Percentiles rank a stretch among this genome's conserved stretches.
Conservation (phyloP, 169 alveolate genomes). For the Eimeria sp. region DNA sequence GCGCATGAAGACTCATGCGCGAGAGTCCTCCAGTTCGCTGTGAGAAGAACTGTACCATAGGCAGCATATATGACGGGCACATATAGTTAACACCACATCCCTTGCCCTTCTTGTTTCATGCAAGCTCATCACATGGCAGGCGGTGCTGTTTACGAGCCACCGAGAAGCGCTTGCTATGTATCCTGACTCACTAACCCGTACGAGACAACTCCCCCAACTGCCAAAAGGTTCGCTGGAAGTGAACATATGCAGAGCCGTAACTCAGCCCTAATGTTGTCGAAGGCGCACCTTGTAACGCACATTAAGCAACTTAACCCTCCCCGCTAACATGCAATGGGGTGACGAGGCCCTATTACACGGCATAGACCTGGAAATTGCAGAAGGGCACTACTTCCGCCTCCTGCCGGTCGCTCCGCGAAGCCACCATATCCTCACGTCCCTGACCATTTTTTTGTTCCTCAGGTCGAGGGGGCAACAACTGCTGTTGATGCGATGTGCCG, state of each 20-base stretch:
- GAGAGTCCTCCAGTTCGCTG: neutral
- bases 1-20: neutral
- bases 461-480: conserved; percentile 51
- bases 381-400: conserved; percentile 71
- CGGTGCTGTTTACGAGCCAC: neutral
- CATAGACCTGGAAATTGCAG: conserved; percentile 74
- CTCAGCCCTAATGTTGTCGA: conserved; percentile 46
- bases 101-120: neutral
- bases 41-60: neutral
- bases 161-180: neutral
- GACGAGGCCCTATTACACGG: conserved; percentile 32
- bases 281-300: neutral
- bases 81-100: neutral
- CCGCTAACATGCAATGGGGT: conserved; percentile 30
- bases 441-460: conserved; percentile 25
- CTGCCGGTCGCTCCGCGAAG: conserved; percentile 59
- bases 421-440: conserved; percentile 67
- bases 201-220: neutral
- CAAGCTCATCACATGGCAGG: conserved; percentile 10
- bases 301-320: neutral
- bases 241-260: conserved; percentile 21
- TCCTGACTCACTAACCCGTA: neutral
- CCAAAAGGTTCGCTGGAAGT: neutral
- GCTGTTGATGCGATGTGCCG: conserved; percentile 40
- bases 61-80: neutral